Evolutionary conservation across 176 grass and related monocot genomes (phyloP), one percentile per base, ranked within the genome.

Genomic region (Cenchrus americanus): DNA sequence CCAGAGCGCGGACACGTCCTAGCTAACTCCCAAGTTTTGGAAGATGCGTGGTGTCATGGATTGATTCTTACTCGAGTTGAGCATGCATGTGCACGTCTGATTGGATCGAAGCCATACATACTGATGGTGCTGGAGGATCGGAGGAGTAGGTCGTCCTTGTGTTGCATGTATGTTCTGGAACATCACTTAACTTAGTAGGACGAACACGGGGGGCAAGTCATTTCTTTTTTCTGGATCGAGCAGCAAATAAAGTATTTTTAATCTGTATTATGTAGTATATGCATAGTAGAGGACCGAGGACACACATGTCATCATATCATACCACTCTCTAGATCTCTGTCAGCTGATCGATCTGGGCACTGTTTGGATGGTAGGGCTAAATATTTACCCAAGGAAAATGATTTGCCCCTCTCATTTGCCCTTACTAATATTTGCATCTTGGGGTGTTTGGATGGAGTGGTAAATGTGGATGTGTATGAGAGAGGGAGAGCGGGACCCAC

Each of bases 321-420:
- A 49, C 3, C n/a, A 50, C 6, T 49, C 7, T 48, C 6, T 11
- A 73, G 68, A 65, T 86, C 69, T 86, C 69, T 66, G 69, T 17
- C 8, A 40, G 26, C 5, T 8, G 30, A 23, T 58, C 34, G 69
- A 66, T 75, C 69, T 22, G 69, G n/a, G n/a, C n/a, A n/a, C n/a
- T n/a, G n/a, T n/a, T n/a, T n/a, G n/a, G n/a, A n/a, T n/a, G n/a
- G n/a, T n/a, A n/a, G n/a, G n/a, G n/a, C n/a, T n/a, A n/a, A n/a
- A n/a, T n/a, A n/a, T n/a, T n/a, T n/a, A n/a, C n/a, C n/a, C n/a
- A n/a, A n/a, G n/a, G n/a, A n/a, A n/a, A n/a, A n/a, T n/a, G n/a
- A n/a, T n/a, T n/a, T n/a, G n/a, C n/a, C n/a, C n/a, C n/a, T n/a
- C n/a, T n/a, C n/a, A n/a, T n/a, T n/a, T n/a, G n/a, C n/a, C n/a